Evolutionary conservation across 129 eudicot genomes (phyloP).

Genomic region (Calendula officinalis): DNA sequence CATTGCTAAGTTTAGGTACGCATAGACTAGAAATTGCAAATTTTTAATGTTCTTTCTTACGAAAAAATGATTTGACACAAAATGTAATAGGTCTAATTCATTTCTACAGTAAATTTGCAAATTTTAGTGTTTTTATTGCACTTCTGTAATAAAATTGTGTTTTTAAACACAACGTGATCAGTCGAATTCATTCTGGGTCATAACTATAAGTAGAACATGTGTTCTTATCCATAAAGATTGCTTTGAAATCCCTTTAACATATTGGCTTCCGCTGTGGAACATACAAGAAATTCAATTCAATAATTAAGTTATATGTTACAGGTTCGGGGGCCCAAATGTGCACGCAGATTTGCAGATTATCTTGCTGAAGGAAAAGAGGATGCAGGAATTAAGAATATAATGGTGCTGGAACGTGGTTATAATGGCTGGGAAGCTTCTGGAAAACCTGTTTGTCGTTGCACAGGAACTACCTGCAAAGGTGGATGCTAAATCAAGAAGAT

Average conservation of each 20-base stretch:
- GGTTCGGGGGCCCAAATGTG: conserved; percentile 98
- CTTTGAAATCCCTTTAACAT: no score
- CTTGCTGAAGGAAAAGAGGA: conserved; percentile 52
- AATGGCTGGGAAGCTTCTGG: conserved; percentile 97
- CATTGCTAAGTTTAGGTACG: background rate
- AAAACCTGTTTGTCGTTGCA: conserved; percentile 87
- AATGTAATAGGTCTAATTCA: background rate
- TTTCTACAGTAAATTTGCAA: no score
- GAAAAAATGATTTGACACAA: background rate
- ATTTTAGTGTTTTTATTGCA: no score
- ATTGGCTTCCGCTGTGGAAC: no score
- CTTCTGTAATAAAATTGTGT: no score
- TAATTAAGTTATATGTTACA: no score
- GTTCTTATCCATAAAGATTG: no score
- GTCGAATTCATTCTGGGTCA: no score
- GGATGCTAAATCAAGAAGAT: conserved; percentile 22
- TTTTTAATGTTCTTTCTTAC: background rate
- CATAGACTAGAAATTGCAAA: background rate
- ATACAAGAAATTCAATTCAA: no score
- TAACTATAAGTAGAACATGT: no score
- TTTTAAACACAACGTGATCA: no score
- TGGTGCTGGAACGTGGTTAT: conserved; percentile 83
- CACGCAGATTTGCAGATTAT: conserved; percentile 69
- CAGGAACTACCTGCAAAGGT: conserved; percentile 58
- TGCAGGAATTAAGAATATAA: conserved; percentile 61